Conservation (phyloP, 352 stramenopile species). For the Blastocystis sp. region DNA sequence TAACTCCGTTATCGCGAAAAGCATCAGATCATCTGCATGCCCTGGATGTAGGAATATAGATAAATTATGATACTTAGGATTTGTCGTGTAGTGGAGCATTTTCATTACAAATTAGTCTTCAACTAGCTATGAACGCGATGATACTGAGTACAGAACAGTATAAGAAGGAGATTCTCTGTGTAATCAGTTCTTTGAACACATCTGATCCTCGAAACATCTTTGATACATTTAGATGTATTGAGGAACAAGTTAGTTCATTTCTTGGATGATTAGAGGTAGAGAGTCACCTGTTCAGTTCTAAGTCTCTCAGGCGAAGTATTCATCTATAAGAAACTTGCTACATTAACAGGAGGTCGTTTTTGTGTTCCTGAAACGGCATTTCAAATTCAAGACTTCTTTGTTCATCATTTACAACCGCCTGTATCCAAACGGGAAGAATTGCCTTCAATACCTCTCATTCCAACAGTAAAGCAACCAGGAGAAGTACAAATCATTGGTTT, state of each 20-base stretch:
- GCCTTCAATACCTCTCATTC: neutral
- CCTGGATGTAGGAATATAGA: neutral
- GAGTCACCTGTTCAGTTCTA: constrained; percentile 37
- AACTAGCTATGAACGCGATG: constrained; percentile 40
- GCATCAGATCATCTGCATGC: constrained; percentile 29
- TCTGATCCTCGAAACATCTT: constrained; percentile 53
- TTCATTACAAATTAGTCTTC: constrained; percentile 25
- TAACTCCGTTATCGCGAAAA: constrained; percentile 17
- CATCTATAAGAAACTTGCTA: constrained; percentile 33
- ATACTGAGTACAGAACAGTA: neutral
- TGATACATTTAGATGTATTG: neutral
- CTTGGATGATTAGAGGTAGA: neutral
- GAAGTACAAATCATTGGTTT: constrained; percentile 32
- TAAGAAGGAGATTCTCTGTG: constrained; percentile 32
- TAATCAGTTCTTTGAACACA: constrained; percentile 25
- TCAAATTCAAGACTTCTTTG: constrained; percentile 45
- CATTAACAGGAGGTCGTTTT: neutral
- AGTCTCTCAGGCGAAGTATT: constrained; percentile 60
- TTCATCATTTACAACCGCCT: constrained; percentile 22
- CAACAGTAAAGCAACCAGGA: neutral
- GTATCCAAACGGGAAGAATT: neutral
- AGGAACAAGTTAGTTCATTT: neutral
- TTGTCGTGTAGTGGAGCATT: constrained; percentile 33
- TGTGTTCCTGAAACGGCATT: constrained; percentile 3
- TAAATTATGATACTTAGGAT: neutral